Conservation (phyloP, 2,329 filamentous ascomycete species). For the Colletotrichum destructivum region DNA sequence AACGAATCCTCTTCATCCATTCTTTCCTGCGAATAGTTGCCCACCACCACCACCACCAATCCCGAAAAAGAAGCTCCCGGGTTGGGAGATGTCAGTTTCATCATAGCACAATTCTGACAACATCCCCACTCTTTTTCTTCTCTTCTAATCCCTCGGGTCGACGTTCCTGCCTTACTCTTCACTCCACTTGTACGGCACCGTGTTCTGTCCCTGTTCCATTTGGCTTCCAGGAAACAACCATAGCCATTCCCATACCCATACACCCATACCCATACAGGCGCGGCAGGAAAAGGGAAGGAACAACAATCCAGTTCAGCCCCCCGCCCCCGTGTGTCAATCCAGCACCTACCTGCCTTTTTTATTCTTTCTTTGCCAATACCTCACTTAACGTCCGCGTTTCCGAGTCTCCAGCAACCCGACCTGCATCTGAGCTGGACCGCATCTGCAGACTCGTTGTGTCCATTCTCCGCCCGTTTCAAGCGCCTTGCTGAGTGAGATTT, state of each 20-base stretch:
- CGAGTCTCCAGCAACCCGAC: constrained; percentile 2
- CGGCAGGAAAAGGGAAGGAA: constrained; percentile 12
- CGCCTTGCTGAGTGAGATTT: constrained; percentile 31
- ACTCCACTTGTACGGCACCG: not conserved
- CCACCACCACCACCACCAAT: constrained; percentile 22
- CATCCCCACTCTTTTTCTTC: constrained; percentile 32
- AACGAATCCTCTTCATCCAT: constrained; percentile 36
- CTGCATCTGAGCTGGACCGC: constrained; percentile 11
- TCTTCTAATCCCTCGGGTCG: constrained; percentile 14
- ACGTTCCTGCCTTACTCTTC: constrained; percentile 2
- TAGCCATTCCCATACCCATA: not conserved
- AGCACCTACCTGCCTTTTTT: not conserved
- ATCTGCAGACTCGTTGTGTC: constrained; percentile 19
- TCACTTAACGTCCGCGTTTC: not conserved
- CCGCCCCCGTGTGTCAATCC: not conserved
- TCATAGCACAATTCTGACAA: constrained; percentile 42
- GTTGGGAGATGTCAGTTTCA: constrained; percentile 41
- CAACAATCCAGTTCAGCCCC: constrained; percentile 4
- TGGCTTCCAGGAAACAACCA: constrained; percentile 24
- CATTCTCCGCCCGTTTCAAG: constrained; percentile 15
- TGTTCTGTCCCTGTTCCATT: constrained; percentile 24
- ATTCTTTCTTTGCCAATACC: not conserved
- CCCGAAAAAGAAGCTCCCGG: constrained; percentile 31
- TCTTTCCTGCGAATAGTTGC: constrained; percentile 22
- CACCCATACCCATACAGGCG: too few species aligned